A percentile compares a stretch with the other conserved stretches of the same genome.
Evolutionary conservation across 148 eudicot species (phyloP).

Genomic region (Drosera capensis): DNA sequence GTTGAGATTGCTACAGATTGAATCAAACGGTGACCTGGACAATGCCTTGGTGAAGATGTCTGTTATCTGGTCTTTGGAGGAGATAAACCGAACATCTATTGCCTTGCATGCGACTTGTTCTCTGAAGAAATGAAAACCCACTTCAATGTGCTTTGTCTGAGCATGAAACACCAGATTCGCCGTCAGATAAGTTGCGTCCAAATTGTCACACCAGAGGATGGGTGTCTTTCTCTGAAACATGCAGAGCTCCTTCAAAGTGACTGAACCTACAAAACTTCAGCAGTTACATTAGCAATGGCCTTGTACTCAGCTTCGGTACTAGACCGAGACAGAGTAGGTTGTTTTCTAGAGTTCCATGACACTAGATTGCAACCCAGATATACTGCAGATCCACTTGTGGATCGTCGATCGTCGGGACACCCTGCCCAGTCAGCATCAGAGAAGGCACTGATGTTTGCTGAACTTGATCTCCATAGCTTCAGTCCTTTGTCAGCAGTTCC

Average conservation of each 20-base stretch:
- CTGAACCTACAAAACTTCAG: background rate
- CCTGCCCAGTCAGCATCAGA: constrained; percentile 1
- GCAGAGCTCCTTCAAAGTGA: background rate
- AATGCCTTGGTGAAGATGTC: background rate
- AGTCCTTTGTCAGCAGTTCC: too few relatives aligned
- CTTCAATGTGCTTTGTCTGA: background rate
- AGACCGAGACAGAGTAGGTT: background rate
- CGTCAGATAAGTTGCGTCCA: background rate
- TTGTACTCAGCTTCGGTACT: background rate
- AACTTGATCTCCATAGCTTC: background rate
- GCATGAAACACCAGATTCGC: background rate
- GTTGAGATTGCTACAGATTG: too few relatives aligned
- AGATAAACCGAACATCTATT: background rate
- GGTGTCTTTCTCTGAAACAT: background rate
- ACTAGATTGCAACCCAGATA: background rate
- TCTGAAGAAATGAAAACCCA: background rate
- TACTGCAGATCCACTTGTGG: background rate
- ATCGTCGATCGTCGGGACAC: background rate
- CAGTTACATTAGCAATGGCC: background rate
- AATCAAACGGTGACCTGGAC: too few relatives aligned
- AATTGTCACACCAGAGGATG: background rate
- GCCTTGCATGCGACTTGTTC: background rate
- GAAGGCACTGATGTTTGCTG: background rate
- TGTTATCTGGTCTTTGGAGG: background rate
- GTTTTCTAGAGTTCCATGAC: background rate